These are phyloP conservation scores for Glycine soja DNA, from an alignment of 306 rosid genomes.

Conservation along the genomic window DNA sequence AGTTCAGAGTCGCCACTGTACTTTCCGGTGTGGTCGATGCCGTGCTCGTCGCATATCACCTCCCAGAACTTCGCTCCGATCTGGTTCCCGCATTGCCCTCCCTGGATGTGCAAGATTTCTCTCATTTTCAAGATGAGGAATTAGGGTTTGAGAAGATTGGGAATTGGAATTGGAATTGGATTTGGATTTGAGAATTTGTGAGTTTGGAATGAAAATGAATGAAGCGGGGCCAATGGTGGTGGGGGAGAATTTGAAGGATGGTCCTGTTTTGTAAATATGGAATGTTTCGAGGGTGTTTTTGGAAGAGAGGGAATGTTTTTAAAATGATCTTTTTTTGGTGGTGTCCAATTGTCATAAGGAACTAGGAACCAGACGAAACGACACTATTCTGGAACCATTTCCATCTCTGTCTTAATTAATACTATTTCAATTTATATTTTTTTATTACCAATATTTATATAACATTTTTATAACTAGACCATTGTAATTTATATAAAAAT, in stretches of 20 bases:
- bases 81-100: constrained; percentile 62
- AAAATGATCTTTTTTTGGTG: not conserved
- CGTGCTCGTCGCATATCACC: constrained; percentile 61
- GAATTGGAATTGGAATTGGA: no score
- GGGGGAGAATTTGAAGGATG: constrained; percentile 38
- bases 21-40: constrained; percentile 56
- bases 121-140: constrained; percentile 43
- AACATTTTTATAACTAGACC: no score
- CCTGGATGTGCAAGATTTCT: constrained; percentile 63
- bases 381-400: not conserved
- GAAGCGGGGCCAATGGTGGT: not conserved
- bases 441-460: no score
- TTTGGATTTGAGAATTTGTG: no score
- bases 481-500: no score
- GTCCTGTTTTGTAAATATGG: not conserved
- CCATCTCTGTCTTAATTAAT: no score
- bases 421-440: no score
- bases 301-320: not conserved
- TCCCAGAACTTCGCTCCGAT: constrained; percentile 66
- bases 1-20: constrained; percentile 57
- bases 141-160: constrained; percentile 16
- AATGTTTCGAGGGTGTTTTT: constrained; percentile 1
- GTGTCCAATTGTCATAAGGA: not conserved
- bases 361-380: not conserved
- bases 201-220: not conserved